phyloP scores from a whole-genome alignment of 108 stramenopile species.

The Fragilaria crotonensis region DNA sequence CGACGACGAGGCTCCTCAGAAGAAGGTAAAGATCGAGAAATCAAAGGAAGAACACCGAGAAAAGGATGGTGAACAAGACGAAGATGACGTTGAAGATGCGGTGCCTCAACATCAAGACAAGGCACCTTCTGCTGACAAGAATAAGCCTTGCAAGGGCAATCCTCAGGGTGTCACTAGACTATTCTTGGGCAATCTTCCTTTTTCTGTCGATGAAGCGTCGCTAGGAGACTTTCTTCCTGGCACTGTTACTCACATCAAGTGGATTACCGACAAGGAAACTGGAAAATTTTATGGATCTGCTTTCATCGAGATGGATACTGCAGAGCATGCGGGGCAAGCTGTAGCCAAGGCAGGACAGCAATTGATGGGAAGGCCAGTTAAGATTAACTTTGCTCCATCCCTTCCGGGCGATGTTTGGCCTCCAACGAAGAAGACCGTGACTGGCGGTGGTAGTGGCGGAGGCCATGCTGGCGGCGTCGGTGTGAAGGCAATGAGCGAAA shows the following conservation, averaged over 20 bases:
- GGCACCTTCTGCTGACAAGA: slow-evolving; percentile 30
- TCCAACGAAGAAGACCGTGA: slow-evolving; percentile 58
- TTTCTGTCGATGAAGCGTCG: slow-evolving; percentile 67
- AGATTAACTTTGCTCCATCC: slow-evolving; percentile 87
- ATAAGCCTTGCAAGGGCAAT: slow-evolving; percentile 75
- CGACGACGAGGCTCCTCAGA: slow-evolving; percentile 3
- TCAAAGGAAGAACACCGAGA: slow-evolving; percentile 13
- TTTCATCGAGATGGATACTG: slow-evolving; percentile 70
- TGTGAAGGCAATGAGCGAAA: slow-evolving; percentile 76
- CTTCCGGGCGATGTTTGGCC: slow-evolving; percentile 84
- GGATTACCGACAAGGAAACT: slow-evolving; percentile 83
- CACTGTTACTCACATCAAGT: slow-evolving; percentile 78
- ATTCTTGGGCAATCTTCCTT: slow-evolving; percentile 85
- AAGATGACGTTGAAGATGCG: slow-evolving; percentile 19
- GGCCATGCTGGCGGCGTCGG: slow-evolving; percentile 80
- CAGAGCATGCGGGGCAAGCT: slow-evolving; percentile 53
- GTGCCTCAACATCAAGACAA: too few relatives aligned
- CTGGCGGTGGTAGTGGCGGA: too few relatives aligned
- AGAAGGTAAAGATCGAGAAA: slow-evolving; percentile 3
- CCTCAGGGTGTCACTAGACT: slow-evolving; percentile 79
- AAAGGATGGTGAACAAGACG: slow-evolving; percentile 12
- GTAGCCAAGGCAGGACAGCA: slow-evolving; percentile 62
- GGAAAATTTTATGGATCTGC: slow-evolving; percentile 82
- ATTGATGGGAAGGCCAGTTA: slow-evolving; percentile 87
- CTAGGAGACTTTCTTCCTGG: slow-evolving; percentile 60